Evolutionary conservation across 2,329 filamentous ascomycete genomes (phyloP), one percentile per base, ranked within the genome.

Genomic region (Calycina marina): DNA sequence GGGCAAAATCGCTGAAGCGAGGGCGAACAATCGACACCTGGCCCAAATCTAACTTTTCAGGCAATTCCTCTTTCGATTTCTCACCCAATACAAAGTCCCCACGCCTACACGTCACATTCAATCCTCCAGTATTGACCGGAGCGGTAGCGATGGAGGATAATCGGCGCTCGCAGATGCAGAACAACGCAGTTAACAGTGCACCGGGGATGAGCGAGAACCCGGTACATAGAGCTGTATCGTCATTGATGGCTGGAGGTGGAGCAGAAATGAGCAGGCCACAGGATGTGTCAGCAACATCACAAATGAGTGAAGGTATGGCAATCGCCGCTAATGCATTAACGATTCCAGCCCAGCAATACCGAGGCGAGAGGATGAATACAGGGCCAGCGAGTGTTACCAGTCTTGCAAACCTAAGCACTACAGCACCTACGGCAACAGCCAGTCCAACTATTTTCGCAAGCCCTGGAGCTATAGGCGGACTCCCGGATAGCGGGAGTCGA

Each of bases 221-320:
- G 13, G 58, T 59, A n/a, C 66, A 69, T 32, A 62, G 57, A 37
- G 65, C 61, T 18, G 54, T 74, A 17, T 58, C 61, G 14, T 65
- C 66, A 13, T 56, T 74, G 29, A 61, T 72, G 56, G 65, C 67
- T 20, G 63, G 62, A 27, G 62, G 57, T 35, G 59, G 61, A 14
- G 61, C 69, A 51, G 56, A 59, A 14, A 66, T 73, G 57, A 72
- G 66, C 49, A 67, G 65, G 37, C 56, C 66, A n/a, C 57, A 62
- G 35, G 68, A 72, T 50, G 61, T 59, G 40, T 27, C 39, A 15
- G 42, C 46, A 12, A 44, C 44, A 12, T 46, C 40, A 13, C 32
- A 38, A n/a, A 45, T 52, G 41, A 51, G 48, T 13, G 46, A 51
- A 18, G 48, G 46, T 5, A 41, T 52, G 40, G 44, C 48, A 10